Percentiles rank a stretch among this genome's conserved stretches.
Evolutionary conservation across 345 rosid genomes (phyloP).

Genomic region (Physaria fendleri): DNA sequence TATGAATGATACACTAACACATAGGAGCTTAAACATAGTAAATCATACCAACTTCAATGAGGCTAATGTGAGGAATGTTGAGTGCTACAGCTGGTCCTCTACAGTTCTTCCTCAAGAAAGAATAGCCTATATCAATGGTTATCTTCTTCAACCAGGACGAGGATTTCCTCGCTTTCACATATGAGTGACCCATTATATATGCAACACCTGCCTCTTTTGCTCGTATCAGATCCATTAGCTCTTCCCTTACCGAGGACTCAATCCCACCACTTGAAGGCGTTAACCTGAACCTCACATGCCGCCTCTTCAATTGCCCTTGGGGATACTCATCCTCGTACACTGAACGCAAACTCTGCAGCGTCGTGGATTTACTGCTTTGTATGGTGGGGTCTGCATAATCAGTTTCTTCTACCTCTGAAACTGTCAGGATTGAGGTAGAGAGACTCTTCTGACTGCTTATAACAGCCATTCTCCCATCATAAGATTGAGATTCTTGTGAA

Average conservation of each 20-base stretch:
- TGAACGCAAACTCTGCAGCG: slow-evolving; percentile 61
- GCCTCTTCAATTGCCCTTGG: slow-evolving; percentile 42
- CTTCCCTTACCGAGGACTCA: slow-evolving; percentile 73
- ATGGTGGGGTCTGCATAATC: slow-evolving; percentile 30
- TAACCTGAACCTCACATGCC: slow-evolving; percentile 59
- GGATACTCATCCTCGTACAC: slow-evolving; percentile 67
- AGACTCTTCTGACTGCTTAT: slow-evolving; percentile 56
- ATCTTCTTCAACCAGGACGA: slow-evolving; percentile 66
- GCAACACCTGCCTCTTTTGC: slow-evolving; percentile 92
- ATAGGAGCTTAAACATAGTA: slow-evolving; percentile 52
- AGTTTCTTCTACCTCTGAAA: slow-evolving; percentile 48
- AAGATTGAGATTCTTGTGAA: slow-evolving; percentile 53
- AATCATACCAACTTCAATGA: slow-evolving; percentile 93
- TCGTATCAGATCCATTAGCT: slow-evolving; percentile 64
- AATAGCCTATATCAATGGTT: slow-evolving; percentile 69
- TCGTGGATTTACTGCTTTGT: slow-evolving; percentile 66
- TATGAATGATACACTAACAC: not conserved
- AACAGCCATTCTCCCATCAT: slow-evolving; percentile 94
- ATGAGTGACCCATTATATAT: slow-evolving; percentile 82
- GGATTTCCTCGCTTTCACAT: slow-evolving; percentile 72
- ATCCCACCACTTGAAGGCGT: slow-evolving; percentile 45
- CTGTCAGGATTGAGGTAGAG: slow-evolving; percentile 44
- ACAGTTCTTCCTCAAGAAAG: slow-evolving; percentile 92
- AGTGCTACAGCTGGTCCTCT: slow-evolving; percentile 89
- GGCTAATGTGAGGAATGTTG: slow-evolving; percentile 87